phyloP scores from a whole-genome alignment of 805 yeast genomes.

The Ogataea nitratoaversa region DNA sequence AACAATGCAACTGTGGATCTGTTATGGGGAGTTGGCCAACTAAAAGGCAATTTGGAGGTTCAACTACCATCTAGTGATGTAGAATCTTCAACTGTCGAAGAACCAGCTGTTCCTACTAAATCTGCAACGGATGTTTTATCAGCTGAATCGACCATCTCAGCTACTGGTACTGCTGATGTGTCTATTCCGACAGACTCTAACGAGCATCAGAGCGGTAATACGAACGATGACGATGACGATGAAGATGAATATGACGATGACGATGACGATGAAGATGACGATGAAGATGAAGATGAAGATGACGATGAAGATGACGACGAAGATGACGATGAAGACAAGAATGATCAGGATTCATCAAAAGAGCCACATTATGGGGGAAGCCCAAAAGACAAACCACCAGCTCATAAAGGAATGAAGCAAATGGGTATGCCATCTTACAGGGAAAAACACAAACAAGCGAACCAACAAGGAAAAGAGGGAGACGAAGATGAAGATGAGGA shows the following conservation, averaged over 20 bases:
- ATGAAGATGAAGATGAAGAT: constrained; percentile 14
- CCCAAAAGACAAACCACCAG: not conserved
- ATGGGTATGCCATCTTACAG: constrained; percentile 5
- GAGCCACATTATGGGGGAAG: not conserved
- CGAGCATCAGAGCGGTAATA: too few relatives aligned
- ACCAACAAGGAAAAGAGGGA: constrained; percentile 15
- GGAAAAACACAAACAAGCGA: constrained; percentile 9
- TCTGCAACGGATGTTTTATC: constrained; percentile 6
- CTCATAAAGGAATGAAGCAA: not conserved
- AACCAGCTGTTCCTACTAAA: constrained; percentile 4
- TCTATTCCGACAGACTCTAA: not conserved
- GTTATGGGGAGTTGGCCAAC: constrained; percentile 23
- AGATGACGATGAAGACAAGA: constrained; percentile 17
- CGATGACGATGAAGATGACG: constrained; percentile 14
- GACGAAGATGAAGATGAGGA: constrained; percentile 15
- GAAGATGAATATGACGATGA: constrained; percentile 21
- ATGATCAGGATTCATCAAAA: constrained; percentile 16
- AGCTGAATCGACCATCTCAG: not conserved
- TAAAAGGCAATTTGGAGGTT: constrained; percentile 2
- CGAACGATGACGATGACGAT: constrained; percentile 1
- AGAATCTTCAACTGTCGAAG: constrained; percentile 1
- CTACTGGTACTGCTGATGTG: not conserved
- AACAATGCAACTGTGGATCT: constrained; percentile 50
- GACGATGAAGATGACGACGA: constrained; percentile 15
- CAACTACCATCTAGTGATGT: constrained; percentile 7